These are phyloP conservation scores for Magnusiomyces tetraspermus DNA, from an alignment of 1,139 yeast genomes.

Conservation along the genomic window DNA sequence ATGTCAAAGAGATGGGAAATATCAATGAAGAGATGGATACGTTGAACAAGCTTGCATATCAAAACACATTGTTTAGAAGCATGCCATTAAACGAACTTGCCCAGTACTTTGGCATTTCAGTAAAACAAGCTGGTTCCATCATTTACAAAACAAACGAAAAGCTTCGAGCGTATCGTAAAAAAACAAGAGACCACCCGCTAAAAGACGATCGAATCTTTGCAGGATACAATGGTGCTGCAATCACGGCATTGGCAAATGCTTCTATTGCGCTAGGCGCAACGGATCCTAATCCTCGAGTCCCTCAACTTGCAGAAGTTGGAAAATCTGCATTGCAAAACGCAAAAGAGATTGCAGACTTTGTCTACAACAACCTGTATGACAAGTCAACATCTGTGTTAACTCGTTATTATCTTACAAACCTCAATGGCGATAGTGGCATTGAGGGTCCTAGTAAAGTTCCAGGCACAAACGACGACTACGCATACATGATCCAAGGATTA, in stretches of 20 bases:
- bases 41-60: constrained; percentile 26
- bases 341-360: constrained; percentile 23
- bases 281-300: background rate
- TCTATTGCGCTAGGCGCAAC: constrained; percentile 15
- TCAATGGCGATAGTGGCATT: constrained; percentile 7
- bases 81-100: constrained; percentile 25
- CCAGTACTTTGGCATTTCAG: constrained; percentile 27
- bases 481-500: constrained; percentile 31
- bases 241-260: constrained; percentile 32
- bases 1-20: constrained; percentile 33
- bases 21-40: constrained; percentile 29
- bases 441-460: constrained; percentile 12
- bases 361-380: constrained; percentile 23
- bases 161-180: constrained; percentile 24
- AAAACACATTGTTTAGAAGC: constrained; percentile 28
- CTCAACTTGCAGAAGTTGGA: constrained; percentile 8
- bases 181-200: constrained; percentile 25
- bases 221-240: constrained; percentile 33
- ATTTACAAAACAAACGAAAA: constrained; percentile 9
- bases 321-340: constrained; percentile 24
- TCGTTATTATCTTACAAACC: constrained; percentile 21
- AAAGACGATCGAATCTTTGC: constrained; percentile 30
- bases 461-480: constrained; percentile 34
- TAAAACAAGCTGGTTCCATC: constrained; percentile 20
- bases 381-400: constrained; percentile 16